These are phyloP conservation scores for Serendipita sp. DNA, from an alignment of 768 basidiomycete species.

Conservation along the genomic window DNA sequence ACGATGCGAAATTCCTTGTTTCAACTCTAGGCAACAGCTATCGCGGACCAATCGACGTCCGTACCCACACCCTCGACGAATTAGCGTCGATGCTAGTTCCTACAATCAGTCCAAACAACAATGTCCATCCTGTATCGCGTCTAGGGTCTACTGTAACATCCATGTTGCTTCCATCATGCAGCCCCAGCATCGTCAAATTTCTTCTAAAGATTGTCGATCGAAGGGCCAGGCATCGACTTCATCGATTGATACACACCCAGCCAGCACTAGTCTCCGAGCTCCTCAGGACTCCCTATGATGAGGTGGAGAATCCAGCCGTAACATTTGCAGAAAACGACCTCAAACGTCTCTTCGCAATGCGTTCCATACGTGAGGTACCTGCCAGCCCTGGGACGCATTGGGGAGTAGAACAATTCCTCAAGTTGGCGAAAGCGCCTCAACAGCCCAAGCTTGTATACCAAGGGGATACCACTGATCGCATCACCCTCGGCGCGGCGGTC, in stretches of 20 bases:
- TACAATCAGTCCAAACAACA: background rate
- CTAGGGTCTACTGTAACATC: constrained; percentile 1
- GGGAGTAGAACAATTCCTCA: background rate
- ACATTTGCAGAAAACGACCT: background rate
- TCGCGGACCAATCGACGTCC: background rate
- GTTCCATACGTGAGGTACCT: background rate
- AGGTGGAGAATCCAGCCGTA: background rate
- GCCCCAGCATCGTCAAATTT: background rate
- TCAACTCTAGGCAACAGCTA: background rate
- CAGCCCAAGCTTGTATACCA: background rate
- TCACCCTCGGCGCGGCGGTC: background rate
- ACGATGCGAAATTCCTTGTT: background rate
- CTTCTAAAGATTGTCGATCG: background rate
- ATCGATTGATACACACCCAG: background rate
- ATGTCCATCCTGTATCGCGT: background rate
- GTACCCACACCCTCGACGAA: background rate
- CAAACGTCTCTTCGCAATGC: background rate
- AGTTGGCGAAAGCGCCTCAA: background rate
- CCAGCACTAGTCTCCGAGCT: background rate
- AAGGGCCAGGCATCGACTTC: background rate
- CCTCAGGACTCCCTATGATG: background rate
- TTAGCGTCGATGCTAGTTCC: background rate
- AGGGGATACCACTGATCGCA: background rate
- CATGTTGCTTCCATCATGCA: background rate
- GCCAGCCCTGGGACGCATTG: background rate